Conservation (phyloP, 1,139 yeast genomes). For the Blastobotrys arbuscula region DNA sequence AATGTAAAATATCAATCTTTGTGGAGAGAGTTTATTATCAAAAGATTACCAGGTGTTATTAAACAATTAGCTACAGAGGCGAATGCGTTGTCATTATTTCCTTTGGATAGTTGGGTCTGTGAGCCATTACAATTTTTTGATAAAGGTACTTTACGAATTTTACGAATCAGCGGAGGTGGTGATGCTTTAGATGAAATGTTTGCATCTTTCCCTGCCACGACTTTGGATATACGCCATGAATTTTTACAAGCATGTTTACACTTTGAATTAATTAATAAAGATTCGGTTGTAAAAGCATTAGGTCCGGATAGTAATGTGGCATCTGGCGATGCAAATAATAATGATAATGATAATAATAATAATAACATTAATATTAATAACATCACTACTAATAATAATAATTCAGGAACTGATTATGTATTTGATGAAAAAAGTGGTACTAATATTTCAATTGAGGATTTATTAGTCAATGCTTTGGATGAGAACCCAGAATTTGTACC, state of each 20-base stretch:
- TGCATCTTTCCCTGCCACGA: conserved; percentile 42
- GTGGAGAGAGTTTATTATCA: conserved; percentile 32
- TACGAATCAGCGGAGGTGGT: conserved; percentile 27
- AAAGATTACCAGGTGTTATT: conserved; percentile 28
- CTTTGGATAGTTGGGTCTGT: conserved; percentile 24
- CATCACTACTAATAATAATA: neutral
- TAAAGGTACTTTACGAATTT: conserved; percentile 23
- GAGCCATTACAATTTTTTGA: conserved; percentile 26
- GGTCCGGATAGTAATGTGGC: conserved; percentile 35
- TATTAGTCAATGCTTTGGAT: conserved; percentile 19
- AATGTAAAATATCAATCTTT: conserved; percentile 23
- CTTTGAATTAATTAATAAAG: conserved; percentile 38
- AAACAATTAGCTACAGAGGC: conserved; percentile 15
- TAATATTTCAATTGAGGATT: conserved; percentile 18
- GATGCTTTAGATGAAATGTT: conserved; percentile 43
- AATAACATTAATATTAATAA: neutral
- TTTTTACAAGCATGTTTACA: conserved; percentile 51
- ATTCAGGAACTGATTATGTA: conserved; percentile 11
- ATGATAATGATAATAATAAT: no score
- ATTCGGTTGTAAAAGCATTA: conserved; percentile 43
- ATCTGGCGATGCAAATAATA: no score
- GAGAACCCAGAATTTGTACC: conserved; percentile 28
- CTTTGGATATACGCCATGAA: conserved; percentile 49
- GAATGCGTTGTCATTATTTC: neutral
- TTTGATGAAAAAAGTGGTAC: conserved; percentile 7